phyloP scores from a whole-genome alignment of 768 basidiomycete genomes.

The Boletus sp. region DNA sequence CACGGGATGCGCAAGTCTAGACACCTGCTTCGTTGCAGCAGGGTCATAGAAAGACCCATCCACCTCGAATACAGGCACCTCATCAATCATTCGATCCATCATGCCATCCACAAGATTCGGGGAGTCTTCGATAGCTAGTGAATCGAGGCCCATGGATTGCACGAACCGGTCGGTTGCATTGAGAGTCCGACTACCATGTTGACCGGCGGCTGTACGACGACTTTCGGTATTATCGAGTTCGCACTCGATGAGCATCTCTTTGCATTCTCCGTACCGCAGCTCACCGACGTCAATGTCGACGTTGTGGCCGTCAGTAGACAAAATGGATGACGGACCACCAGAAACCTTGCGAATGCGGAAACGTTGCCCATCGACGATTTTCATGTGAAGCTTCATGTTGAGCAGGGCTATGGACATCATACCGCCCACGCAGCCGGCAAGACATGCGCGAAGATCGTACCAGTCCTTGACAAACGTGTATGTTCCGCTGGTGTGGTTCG shows the following conservation, averaged over 20 bases:
- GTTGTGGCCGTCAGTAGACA: constrained; percentile 89
- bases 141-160: constrained; percentile 78
- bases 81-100: constrained; percentile 97
- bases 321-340: constrained; percentile 82
- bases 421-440: constrained; percentile 93
- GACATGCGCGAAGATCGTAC: constrained; percentile 90
- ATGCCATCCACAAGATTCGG: constrained; percentile 82
- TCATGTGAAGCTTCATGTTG: constrained; percentile 94
- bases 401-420: constrained; percentile 94
- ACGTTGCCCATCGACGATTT: constrained; percentile 83
- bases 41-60: constrained; percentile 97
- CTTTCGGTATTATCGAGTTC: constrained; percentile 81
- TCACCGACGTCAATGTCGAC: constrained; percentile 96
- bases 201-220: constrained; percentile 14
- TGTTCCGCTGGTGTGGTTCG: constrained; percentile 95
- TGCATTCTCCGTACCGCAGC: constrained; percentile 91
- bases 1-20: constrained; percentile 88
- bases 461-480: constrained; percentile 99
- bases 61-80: constrained; percentile 94
- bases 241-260: constrained; percentile 93
- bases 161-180: constrained; percentile 92
- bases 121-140: constrained; percentile 65
- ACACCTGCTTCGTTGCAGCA: constrained; percentile 74
- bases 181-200: constrained; percentile 34
- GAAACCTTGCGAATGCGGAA: constrained; percentile 95